These are phyloP conservation scores for Crithidia brevicula DNA, from an alignment of 208 protist species.

Conservation along the genomic window DNA sequence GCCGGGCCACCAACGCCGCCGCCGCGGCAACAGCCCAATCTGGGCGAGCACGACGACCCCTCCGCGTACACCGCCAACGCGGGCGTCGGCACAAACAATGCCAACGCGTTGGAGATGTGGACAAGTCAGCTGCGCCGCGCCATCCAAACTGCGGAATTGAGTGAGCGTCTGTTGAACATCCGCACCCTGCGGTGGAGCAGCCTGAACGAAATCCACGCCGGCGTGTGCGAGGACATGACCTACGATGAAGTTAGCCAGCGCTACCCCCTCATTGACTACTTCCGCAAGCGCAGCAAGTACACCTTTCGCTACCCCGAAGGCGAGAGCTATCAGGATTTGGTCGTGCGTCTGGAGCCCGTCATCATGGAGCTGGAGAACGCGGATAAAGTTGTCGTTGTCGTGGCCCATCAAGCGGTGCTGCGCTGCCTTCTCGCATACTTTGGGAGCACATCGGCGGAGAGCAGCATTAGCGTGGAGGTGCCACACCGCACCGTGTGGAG, in stretches of 20 bases:
- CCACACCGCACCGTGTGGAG: constrained; percentile 88
- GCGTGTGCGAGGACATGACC: constrained; percentile 88
- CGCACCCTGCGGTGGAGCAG: constrained; percentile 81
- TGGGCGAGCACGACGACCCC: not conserved
- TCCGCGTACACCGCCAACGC: not conserved
- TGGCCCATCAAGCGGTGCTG: constrained; percentile 87
- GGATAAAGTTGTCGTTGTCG: constrained; percentile 81
- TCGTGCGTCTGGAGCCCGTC: constrained; percentile 87
- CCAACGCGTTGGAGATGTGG: constrained; percentile 76
- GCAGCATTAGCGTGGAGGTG: constrained; percentile 72
- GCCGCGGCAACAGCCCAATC: not conserved
- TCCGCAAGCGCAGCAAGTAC: constrained; percentile 83
- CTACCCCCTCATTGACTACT: constrained; percentile 83
- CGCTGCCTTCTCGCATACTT: constrained; percentile 90
- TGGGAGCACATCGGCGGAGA: constrained; percentile 79
- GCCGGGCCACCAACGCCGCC: not conserved
- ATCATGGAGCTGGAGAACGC: constrained; percentile 92
- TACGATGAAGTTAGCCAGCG: constrained; percentile 72
- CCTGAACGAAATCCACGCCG: constrained; percentile 91
- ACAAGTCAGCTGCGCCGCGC: constrained; percentile 85
- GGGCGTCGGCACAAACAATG: constrained; percentile 12
- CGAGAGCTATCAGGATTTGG: constrained; percentile 91
- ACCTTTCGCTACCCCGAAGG: constrained; percentile 90
- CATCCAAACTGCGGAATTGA: constrained; percentile 82
- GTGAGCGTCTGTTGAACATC: constrained; percentile 67